These are phyloP conservation scores for Penicillium coffeae DNA, from an alignment of 495 filamentous ascomycete species.

Conservation along the genomic window DNA sequence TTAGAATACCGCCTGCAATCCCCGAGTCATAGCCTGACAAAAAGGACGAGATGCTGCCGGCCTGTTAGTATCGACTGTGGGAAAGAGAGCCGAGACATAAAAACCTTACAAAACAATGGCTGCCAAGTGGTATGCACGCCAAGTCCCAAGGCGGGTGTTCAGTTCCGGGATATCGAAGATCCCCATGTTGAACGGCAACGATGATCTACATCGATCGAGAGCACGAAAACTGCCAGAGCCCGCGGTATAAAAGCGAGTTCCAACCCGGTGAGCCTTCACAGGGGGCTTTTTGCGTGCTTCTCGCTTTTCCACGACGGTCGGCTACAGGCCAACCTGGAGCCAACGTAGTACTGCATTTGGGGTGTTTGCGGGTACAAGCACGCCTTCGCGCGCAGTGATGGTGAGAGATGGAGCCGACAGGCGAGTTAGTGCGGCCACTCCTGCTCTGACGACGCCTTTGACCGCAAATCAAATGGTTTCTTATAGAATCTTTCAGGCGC, in stretches of 20 bases:
- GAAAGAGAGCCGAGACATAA: not conserved
- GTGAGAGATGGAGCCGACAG: constrained; percentile 15
- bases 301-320: no score
- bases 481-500: not conserved
- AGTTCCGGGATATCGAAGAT: constrained; percentile 18
- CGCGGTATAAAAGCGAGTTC: constrained; percentile 9
- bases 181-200: constrained; percentile 12
- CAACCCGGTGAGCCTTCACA: constrained; percentile 9
- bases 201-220: not conserved
- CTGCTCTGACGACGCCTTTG: no score
- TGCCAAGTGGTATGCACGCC: constrained; percentile 24
- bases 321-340: no score
- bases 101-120: constrained; percentile 21
- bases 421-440: constrained; percentile 5
- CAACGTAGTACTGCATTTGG: constrained; percentile 2
- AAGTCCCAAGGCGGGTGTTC: constrained; percentile 20
- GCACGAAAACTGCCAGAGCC: not conserved
- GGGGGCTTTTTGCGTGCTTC: constrained; percentile 18
- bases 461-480: no score
- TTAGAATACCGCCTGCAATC: constrained; percentile 35
- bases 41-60: constrained; percentile 24
- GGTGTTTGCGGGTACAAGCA: constrained; percentile 7
- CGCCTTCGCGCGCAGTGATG: constrained; percentile 12
- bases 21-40: constrained; percentile 37
- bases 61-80: not conserved